These are phyloP conservation scores for Physaria fendleri DNA, from an alignment of 345 rosid genomes.

Conservation along the genomic window DNA sequence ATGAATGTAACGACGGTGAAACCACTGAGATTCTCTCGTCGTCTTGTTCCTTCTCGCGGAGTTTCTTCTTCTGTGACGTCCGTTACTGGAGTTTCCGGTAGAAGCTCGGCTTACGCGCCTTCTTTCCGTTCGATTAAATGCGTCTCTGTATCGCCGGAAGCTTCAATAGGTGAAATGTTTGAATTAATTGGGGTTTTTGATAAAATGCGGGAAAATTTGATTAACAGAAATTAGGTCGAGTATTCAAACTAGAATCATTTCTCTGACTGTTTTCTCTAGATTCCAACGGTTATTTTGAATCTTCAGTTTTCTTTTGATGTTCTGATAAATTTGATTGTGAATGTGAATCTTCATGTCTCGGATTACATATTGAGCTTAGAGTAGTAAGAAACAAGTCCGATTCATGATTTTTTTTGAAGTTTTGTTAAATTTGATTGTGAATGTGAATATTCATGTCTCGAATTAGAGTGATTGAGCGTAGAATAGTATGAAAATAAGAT, in stretches of 20 bases:
- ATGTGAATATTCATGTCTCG: too few species aligned
- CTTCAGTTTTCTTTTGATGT: too few species aligned
- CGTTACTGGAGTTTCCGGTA: conserved; percentile 17
- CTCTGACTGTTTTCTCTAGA: too few species aligned
- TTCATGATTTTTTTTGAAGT: neutral
- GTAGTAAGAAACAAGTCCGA: neutral
- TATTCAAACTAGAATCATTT: too few species aligned
- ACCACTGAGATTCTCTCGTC: conserved; percentile 24
- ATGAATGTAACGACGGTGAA: conserved; percentile 31
- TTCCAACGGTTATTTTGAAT: too few species aligned
- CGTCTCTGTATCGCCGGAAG: conserved; percentile 23
- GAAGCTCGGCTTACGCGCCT: conserved; percentile 16
- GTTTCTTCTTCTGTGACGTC: conserved; percentile 19
- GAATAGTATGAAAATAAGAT: too few species aligned
- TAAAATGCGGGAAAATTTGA: too few species aligned
- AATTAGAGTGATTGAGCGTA: too few species aligned
- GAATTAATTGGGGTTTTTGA: too few species aligned
- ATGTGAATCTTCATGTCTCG: neutral
- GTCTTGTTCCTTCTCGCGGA: conserved; percentile 18
- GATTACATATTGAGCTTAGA: neutral
- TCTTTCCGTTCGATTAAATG: conserved; percentile 35
- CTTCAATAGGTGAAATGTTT: conserved; percentile 42
- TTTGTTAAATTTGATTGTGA: too few species aligned
- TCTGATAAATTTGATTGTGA: neutral
- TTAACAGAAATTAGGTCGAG: too few species aligned